Base-by-base conservation (phyloP, 2,329 filamentous ascomycete species). In the Diplodia sapinea region DNA sequence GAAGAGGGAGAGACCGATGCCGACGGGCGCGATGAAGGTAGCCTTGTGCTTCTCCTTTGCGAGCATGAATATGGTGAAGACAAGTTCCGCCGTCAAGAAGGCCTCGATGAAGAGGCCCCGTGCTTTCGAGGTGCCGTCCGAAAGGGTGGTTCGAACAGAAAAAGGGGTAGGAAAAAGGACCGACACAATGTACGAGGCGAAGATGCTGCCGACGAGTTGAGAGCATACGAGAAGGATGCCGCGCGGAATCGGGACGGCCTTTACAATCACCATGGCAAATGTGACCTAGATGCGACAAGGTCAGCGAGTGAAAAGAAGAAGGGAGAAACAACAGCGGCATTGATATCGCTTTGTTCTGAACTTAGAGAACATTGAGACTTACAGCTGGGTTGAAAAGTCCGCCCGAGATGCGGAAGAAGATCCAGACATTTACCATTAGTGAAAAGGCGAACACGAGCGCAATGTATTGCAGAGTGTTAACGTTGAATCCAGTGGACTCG, bases 21-120 rank as follows among this genome's bases (percentile, higher is more conserved):
- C 89, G 3, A 93, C 79, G 0, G 91, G 90, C 0, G 90, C 90
- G 1, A 92, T 79, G 74, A 85, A 91, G 0, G 90, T 93, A 2
- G 87, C 87, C 54, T 88, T 88, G 76, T 92, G 89, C 79, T 93
- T 92, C 75, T 92, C 89, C 4, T 87, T 86, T 0, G 89, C 89
- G 54, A 92, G 82, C 85, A 92, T 89, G 72, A 80, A 79, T 59
- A 80, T 79, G 2, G 77, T 79, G 64, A 80, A 79, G 66, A 80
- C 75, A 52, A 80, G 76, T 23, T 78, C 71, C 0, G 77, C 74
- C 2, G 79, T 79, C 8, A 80, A 70, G 65, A 80, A 78, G 73
- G 78, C 78, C 55, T 80, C 79, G 47, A 80, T 75, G 66, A 80
- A 80, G 31, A 80, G 72, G 29, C 78, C 79, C 31, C 71, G 74